Percentiles rank a stretch among this genome's conserved stretches.
These are phyloP conservation scores for Xerocomus potaroensis DNA, from an alignment of 768 basidiomycete genomes.

Conservation along the genomic window DNA sequence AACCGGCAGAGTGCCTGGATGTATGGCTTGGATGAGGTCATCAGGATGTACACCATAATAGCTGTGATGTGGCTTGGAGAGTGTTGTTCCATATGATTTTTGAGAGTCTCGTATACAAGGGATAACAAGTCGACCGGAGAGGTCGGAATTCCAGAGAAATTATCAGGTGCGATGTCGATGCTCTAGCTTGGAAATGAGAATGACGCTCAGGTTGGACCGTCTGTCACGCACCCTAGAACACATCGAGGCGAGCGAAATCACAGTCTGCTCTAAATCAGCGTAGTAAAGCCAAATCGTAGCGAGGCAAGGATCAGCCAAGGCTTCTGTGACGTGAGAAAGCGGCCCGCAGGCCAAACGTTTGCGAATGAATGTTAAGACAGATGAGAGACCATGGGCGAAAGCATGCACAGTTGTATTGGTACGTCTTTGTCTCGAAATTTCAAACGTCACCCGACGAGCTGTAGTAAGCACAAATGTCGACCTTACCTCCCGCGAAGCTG, in stretches of 20 bases:
- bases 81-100: constrained; percentile 48
- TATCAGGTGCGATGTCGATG: constrained; percentile 32
- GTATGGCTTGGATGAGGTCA: constrained; percentile 59
- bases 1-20: constrained; percentile 53
- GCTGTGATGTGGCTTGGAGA: constrained; percentile 48
- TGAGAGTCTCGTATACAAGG: constrained; percentile 54
- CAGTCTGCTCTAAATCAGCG: constrained; percentile 43
- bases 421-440: constrained; percentile 36
- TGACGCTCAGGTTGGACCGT: not conserved
- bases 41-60: constrained; percentile 64
- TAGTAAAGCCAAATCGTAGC: constrained; percentile 49
- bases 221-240: constrained; percentile 52
- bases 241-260: constrained; percentile 51
- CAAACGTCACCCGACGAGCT: constrained; percentile 4
- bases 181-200: constrained; percentile 20
- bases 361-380: constrained; percentile 49
- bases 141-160: constrained; percentile 41
- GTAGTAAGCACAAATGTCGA: not conserved
- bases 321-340: constrained; percentile 27
- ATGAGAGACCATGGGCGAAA: constrained; percentile 61
- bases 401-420: constrained; percentile 59
- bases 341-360: constrained; percentile 39
- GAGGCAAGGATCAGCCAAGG: constrained; percentile 25
- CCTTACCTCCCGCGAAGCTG: constrained; percentile 48
- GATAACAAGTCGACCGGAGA: constrained; percentile 53